Percentiles rank a stretch among this genome's conserved stretches.
These are phyloP conservation scores for Elaeagnus macrophylla DNA, from an alignment of 306 rosid species.

Conservation along the genomic window DNA sequence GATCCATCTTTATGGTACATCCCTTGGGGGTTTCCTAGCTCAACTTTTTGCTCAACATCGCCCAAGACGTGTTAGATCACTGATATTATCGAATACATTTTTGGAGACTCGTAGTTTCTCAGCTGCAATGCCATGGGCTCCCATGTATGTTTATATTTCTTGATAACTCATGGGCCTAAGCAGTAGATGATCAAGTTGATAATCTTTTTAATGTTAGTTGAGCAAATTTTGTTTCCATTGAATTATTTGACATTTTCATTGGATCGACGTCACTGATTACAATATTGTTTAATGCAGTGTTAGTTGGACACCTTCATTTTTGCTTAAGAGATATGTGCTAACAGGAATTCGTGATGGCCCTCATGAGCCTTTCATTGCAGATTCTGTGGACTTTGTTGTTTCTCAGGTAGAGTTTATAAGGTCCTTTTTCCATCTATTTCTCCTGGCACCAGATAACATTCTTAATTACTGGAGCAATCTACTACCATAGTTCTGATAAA, in stretches of 20 bases:
- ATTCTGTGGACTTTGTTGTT: conserved; percentile 97
- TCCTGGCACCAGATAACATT: not conserved
- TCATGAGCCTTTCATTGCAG: conserved; percentile 97
- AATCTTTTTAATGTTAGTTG: not conserved
- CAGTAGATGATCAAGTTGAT: conserved; percentile 12
- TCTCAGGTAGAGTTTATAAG: conserved; percentile 68
- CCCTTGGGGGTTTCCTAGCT: conserved; percentile 97
- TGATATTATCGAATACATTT: conserved; percentile 82
- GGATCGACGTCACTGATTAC: conserved; percentile 28
- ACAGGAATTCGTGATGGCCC: conserved; percentile 99
- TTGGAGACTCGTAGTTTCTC: conserved; percentile 78
- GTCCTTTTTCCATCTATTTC: conserved; percentile 11
- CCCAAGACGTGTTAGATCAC: conserved; percentile 87
- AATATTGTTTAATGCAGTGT: conserved; percentile 53
- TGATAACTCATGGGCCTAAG: not conserved
- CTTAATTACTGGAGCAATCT: too few relatives aligned
- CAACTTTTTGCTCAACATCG: conserved; percentile 97
- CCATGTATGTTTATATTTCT: conserved; percentile 51
- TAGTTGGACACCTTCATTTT: conserved; percentile 95
- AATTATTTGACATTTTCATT: not conserved
- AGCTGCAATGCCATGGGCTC: conserved; percentile 97
- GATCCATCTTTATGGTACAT: conserved; percentile 98
- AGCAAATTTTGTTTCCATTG: not conserved
- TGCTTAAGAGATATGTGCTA: conserved; percentile 90
- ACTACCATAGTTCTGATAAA: too few relatives aligned